phyloP scores from a whole-genome alignment of 2,329 filamentous ascomycete genomes.

The Talaromyces sp. region DNA sequence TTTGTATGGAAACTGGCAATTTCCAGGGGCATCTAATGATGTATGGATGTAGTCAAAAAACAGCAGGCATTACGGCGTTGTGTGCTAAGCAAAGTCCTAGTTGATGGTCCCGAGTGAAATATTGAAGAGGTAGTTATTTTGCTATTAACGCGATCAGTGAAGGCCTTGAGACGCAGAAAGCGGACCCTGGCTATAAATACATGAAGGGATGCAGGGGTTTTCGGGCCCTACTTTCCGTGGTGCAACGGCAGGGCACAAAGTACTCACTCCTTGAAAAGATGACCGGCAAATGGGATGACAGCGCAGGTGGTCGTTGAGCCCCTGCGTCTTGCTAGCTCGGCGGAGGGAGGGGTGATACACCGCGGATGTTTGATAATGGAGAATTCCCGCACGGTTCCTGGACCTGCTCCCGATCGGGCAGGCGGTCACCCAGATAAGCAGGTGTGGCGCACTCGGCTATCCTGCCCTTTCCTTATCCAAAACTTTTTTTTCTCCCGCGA shows the following conservation, averaged over 20 bases:
- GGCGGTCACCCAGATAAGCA: slow-evolving; percentile 12
- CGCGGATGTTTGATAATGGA: not conserved
- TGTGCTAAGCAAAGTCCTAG: not conserved
- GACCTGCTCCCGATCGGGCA: not conserved
- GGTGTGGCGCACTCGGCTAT: not conserved
- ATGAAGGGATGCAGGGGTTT: slow-evolving; percentile 1
- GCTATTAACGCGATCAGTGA: not conserved
- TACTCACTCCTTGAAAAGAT: not conserved
- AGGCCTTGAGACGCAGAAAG: not conserved
- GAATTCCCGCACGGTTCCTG: slow-evolving; percentile 9
- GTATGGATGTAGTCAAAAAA: not conserved
- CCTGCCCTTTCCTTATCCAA: slow-evolving; percentile 8
- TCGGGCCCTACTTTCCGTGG: not conserved
- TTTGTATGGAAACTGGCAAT: not conserved
- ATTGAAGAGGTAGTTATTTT: not conserved
- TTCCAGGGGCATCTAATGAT: not conserved
- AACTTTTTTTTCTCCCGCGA: slow-evolving; percentile 16
- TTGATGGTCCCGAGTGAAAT: not conserved
- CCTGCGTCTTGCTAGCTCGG: not conserved
- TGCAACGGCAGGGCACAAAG: not conserved
- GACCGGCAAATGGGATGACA: not conserved
- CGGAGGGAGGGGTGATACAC: slow-evolving; percentile 3
- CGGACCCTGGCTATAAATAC: not conserved
- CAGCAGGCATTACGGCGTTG: not conserved
- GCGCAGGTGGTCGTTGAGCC: not conserved